phyloP scores from a whole-genome alignment of 345 rosid species.

The Aquilaria yunnanensis region DNA sequence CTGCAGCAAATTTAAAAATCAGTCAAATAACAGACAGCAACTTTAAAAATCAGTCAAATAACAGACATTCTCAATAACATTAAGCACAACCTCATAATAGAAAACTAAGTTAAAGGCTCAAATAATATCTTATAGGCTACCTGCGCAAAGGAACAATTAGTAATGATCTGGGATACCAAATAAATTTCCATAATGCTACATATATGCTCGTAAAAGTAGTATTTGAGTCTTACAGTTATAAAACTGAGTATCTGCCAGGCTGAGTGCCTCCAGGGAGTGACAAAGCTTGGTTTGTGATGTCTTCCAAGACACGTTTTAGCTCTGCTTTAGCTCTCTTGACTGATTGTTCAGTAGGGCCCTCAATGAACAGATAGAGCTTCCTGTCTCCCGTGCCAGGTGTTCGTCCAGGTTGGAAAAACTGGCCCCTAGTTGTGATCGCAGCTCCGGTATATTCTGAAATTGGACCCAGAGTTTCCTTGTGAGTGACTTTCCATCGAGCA shows the following conservation, averaged over 20 bases:
- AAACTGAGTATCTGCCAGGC: conserved; percentile 86
- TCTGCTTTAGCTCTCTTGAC: conserved; percentile 89
- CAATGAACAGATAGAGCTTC: conserved; percentile 87
- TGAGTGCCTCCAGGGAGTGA: conserved; percentile 92
- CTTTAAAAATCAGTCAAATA: background rate
- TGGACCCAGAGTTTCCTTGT: conserved; percentile 98
- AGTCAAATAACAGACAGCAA: too few relatives aligned
- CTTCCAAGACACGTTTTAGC: conserved; percentile 84
- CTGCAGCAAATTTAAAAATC: too few relatives aligned
- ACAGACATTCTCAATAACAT: background rate
- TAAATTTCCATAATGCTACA: background rate
- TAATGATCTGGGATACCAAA: background rate
- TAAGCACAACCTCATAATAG: background rate
- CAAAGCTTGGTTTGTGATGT: conserved; percentile 70
- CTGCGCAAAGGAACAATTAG: background rate
- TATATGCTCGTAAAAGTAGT: conserved; percentile 6
- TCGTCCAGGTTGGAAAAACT: conserved; percentile 67
- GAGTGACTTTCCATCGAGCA: conserved; percentile 98
- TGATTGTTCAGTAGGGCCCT: conserved; percentile 84
- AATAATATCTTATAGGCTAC: background rate
- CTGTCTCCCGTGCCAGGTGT: conserved; percentile 71
- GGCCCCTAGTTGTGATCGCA: conserved; percentile 93
- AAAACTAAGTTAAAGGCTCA: background rate
- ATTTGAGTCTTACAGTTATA: conserved; percentile 52
- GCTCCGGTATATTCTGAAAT: conserved; percentile 95